These are phyloP conservation scores for Carallia pectinifolia DNA, from an alignment of 345 rosid genomes.

Conservation along the genomic window DNA sequence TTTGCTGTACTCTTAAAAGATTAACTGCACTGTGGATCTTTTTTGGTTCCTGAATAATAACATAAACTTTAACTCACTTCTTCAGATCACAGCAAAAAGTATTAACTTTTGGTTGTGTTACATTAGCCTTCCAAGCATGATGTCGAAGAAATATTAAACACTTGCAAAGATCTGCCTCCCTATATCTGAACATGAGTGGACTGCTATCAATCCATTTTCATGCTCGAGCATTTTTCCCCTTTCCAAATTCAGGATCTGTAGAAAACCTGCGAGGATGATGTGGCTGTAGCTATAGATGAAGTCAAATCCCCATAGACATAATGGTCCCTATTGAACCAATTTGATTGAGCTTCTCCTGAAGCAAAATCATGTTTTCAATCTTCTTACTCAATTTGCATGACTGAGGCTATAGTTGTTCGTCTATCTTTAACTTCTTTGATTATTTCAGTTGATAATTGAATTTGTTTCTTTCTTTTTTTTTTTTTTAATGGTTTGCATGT, in stretches of 20 bases:
- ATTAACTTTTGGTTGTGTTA: too few species aligned
- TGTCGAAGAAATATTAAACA: too few species aligned
- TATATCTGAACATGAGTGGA: too few species aligned
- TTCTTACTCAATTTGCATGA: too few species aligned
- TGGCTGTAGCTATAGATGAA: neutral
- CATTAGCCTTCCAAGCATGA: too few species aligned
- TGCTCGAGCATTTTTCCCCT: neutral
- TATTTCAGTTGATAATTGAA: neutral
- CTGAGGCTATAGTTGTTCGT: too few species aligned
- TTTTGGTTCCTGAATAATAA: neutral
- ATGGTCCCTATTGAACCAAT: too few species aligned
- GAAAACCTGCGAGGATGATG: neutral
- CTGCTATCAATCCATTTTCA: too few species aligned
- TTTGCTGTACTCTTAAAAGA: neutral
- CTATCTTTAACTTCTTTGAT: neutral
- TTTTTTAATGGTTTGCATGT: neutral
- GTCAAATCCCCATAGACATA: neutral
- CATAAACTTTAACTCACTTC: neutral
- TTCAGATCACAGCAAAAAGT: too few species aligned
- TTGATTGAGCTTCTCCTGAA: too few species aligned
- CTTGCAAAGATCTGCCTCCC: too few species aligned
- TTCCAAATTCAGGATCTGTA: neutral
- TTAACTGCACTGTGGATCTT: neutral
- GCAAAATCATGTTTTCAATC: too few species aligned
- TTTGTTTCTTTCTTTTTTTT: conserved; percentile 1